A percentile compares a stretch with the other conserved stretches of the same genome.
These are phyloP conservation scores for Hymenoscyphus fructigenus DNA, from an alignment of 2,329 filamentous ascomycete genomes.

Conservation along the genomic window DNA sequence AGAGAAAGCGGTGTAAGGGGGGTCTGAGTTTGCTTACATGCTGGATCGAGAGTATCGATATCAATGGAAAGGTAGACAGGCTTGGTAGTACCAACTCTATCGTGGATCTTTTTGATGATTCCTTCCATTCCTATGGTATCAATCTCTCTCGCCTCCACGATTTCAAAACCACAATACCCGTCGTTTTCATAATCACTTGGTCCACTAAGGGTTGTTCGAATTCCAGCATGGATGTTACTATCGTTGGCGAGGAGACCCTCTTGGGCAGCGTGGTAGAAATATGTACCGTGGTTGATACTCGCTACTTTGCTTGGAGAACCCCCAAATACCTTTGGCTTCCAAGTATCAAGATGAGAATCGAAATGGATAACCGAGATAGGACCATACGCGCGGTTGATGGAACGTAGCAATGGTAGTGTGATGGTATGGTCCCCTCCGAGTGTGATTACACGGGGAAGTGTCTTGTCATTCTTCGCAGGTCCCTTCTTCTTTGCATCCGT, in stretches of 20 bases:
- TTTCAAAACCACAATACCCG: conserved; percentile 80
- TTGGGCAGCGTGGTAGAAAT: conserved; percentile 80
- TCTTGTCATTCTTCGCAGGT: conserved; percentile 70
- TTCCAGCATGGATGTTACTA: conserved; percentile 84
- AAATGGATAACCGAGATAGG: conserved; percentile 63
- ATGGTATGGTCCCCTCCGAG: conserved; percentile 66
- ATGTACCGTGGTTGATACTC: conserved; percentile 82
- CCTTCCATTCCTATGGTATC: conserved; percentile 68
- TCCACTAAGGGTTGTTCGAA: conserved; percentile 77
- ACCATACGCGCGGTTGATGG: conserved; percentile 60
- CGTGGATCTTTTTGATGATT: conserved; percentile 75
- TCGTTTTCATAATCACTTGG: conserved; percentile 83
- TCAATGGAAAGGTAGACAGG: conserved; percentile 83
- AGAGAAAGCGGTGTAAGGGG: conserved; percentile 16
- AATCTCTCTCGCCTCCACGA: conserved; percentile 73
- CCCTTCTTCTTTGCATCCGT: conserved; percentile 68
- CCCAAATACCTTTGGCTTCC: conserved; percentile 84
- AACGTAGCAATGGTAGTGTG: conserved; percentile 57
- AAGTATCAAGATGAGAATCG: conserved; percentile 66
- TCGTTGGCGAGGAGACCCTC: conserved; percentile 79
- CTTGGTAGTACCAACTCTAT: conserved; percentile 69
- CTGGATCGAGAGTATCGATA: conserved; percentile 85
- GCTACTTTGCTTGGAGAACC: conserved; percentile 75
- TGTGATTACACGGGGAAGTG: conserved; percentile 78
- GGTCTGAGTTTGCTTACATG: conserved; percentile 50